Evolutionary conservation across 1,139 yeast genomes (phyloP).

Genomic region (Protomyces inouyei): DNA sequence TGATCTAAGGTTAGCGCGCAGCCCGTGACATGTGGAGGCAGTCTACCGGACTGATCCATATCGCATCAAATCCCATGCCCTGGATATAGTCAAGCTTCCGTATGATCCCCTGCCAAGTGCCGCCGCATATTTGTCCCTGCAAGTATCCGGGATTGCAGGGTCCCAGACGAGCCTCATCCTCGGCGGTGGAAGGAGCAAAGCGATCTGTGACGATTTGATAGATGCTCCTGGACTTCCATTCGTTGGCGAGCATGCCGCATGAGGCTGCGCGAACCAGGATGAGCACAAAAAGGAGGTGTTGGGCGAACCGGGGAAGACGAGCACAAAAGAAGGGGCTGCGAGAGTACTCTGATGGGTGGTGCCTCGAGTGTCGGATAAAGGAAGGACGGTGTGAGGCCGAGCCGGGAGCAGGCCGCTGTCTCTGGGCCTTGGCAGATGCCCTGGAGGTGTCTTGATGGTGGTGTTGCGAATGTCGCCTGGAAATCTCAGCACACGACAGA

Average conservation of each 20-base stretch:
- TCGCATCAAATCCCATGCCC: conserved; percentile 31
- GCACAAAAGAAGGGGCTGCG: neutral
- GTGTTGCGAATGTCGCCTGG: neutral
- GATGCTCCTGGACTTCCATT: conserved; percentile 30
- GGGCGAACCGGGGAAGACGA: neutral
- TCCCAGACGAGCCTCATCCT: conserved; percentile 1
- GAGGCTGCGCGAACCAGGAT: conserved; percentile 1
- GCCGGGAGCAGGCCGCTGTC: too few relatives aligned
- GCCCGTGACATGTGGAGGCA: conserved; percentile 7
- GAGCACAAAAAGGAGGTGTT: neutral
- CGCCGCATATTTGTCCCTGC: conserved; percentile 28
- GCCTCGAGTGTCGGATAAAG: neutral
- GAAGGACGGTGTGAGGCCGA: neutral
- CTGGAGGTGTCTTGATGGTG: neutral
- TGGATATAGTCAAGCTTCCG: conserved; percentile 29
- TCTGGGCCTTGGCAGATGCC: neutral
- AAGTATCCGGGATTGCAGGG: conserved; percentile 3
- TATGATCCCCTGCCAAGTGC: conserved; percentile 30
- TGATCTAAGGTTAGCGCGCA: conserved; percentile 7
- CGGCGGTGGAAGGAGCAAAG: conserved; percentile 13
- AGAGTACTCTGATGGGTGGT: neutral
- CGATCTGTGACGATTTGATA: conserved; percentile 29
- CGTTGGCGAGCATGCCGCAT: conserved; percentile 23
- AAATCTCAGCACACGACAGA: neutral
- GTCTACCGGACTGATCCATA: neutral